These are phyloP conservation scores for Hypoxylon sp. DNA, from an alignment of 2,329 filamentous ascomycete species.

Conservation along the genomic window DNA sequence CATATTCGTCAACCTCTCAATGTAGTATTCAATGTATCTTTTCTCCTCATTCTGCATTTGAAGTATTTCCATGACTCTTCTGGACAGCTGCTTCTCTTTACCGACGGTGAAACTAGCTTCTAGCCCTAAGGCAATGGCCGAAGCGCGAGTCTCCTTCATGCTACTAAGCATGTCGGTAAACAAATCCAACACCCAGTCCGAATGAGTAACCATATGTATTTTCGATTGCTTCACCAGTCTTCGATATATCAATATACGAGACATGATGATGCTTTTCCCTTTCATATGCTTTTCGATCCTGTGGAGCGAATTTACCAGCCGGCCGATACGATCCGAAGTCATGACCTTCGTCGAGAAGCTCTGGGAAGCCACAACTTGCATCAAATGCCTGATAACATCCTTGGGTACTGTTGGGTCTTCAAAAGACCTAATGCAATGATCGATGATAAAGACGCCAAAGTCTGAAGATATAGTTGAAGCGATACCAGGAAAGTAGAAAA, in stretches of 20 bases:
- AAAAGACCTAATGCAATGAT: constrained; percentile 82
- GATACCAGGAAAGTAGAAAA: constrained; percentile 82
- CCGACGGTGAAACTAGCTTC: constrained; percentile 79
- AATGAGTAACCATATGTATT: constrained; percentile 77
- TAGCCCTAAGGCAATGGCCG: constrained; percentile 81
- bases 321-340: constrained; percentile 78
- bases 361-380: constrained; percentile 85
- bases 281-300: constrained; percentile 80
- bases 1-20: constrained; percentile 77
- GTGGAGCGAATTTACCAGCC: constrained; percentile 79
- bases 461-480: constrained; percentile 80
- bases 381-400: constrained; percentile 81
- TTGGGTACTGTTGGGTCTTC: constrained; percentile 80
- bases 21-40: constrained; percentile 79
- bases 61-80: constrained; percentile 76
- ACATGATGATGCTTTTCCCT: constrained; percentile 85
- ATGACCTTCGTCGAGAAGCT: constrained; percentile 83
- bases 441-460: constrained; percentile 84
- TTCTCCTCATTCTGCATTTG: constrained; percentile 70
- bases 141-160: constrained; percentile 80
- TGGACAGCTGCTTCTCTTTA: constrained; percentile 76
- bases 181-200: constrained; percentile 86
- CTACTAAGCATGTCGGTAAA: constrained; percentile 86
- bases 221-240: constrained; percentile 81
- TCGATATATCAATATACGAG: constrained; percentile 83